A percentile compares a stretch with the other conserved stretches of the same genome.
These are phyloP conservation scores for Fusarium nygamai DNA, from an alignment of 2,329 filamentous ascomycete species.

Conservation along the genomic window DNA sequence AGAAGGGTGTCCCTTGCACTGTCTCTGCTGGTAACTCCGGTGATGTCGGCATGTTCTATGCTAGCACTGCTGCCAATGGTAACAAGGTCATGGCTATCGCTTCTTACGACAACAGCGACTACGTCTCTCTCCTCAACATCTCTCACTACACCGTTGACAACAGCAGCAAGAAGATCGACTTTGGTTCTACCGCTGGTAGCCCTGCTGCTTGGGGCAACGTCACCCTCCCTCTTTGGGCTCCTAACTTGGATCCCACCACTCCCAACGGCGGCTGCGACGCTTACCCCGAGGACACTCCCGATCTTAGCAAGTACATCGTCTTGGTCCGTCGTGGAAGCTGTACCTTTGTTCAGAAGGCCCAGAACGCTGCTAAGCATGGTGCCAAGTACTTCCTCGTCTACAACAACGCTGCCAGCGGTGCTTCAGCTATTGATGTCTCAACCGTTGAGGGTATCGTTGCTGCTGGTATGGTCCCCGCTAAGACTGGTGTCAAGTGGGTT, in stretches of 20 bases:
- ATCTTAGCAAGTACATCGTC: slow-evolving; percentile 67
- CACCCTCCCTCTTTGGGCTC: slow-evolving; percentile 59
- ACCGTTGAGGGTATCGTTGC: slow-evolving; percentile 7
- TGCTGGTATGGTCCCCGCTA: slow-evolving; percentile 12
- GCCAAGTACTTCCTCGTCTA: slow-evolving; percentile 71
- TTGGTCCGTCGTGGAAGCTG: slow-evolving; percentile 69
- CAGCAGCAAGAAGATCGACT: slow-evolving; percentile 44
- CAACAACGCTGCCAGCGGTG: slow-evolving; percentile 55
- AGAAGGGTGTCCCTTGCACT: slow-evolving; percentile 63
- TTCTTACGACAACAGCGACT: slow-evolving; percentile 59
- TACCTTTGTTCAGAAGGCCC: slow-evolving; percentile 64
- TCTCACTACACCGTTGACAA: slow-evolving; percentile 54
- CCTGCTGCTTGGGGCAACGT: slow-evolving; percentile 56
- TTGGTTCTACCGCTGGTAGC: slow-evolving; percentile 54
- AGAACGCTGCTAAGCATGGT: slow-evolving; percentile 62
- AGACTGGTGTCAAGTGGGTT: slow-evolving; percentile 15
- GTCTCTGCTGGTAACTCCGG: slow-evolving; percentile 64
- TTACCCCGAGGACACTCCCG: slow-evolving; percentile 62
- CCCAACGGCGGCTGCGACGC: slow-evolving; percentile 62
- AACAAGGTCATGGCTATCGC: slow-evolving; percentile 59
- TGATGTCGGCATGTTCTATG: slow-evolving; percentile 58
- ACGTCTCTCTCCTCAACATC: slow-evolving; percentile 54
- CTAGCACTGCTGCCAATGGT: slow-evolving; percentile 60
- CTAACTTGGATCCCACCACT: slow-evolving; percentile 59
- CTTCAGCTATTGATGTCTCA: slow-evolving; percentile 9